Percentiles rank a stretch among this genome's conserved stretches.
phyloP scores from a whole-genome alignment of 495 filamentous ascomycete species.

The Hypoxylon fuscum region DNA sequence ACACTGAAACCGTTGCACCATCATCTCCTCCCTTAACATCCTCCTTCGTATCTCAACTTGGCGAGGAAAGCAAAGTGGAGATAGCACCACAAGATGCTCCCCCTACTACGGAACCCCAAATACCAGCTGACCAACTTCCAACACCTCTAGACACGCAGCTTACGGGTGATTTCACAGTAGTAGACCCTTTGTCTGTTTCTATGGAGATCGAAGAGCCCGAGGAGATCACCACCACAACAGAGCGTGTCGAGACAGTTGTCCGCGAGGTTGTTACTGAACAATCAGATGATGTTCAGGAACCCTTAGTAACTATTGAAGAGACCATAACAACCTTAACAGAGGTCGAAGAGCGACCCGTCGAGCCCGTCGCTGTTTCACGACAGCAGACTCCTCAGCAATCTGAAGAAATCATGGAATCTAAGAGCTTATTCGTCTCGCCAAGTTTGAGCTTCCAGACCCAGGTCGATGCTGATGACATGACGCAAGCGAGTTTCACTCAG shows the following conservation, averaged over 20 bases:
- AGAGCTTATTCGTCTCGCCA: slow-evolving; percentile 13
- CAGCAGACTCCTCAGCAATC: slow-evolving; percentile 4
- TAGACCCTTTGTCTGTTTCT: neutral
- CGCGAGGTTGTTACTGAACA: slow-evolving; percentile 5
- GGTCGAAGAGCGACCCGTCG: neutral
- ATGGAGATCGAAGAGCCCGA: slow-evolving; percentile 23
- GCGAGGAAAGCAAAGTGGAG: slow-evolving; percentile 8
- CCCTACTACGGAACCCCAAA: slow-evolving; percentile 3
- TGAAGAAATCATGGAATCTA: neutral
- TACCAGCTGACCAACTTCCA: slow-evolving; percentile 24
- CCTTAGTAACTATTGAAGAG: neutral
- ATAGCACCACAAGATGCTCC: slow-evolving; percentile 6
- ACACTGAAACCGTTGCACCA: slow-evolving; percentile 6
- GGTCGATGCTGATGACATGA: slow-evolving; percentile 18
- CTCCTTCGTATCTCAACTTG: slow-evolving; percentile 20
- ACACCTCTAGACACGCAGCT: slow-evolving; percentile 39
- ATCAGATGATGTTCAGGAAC: neutral
- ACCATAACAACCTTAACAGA: neutral
- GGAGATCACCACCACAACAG: neutral
- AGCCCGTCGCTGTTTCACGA: neutral
- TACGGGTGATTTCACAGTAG: neutral
- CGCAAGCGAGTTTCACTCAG: slow-evolving; percentile 12
- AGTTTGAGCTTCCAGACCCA: slow-evolving; percentile 34
- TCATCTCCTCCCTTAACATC: slow-evolving; percentile 35
- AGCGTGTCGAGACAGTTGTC: neutral